A percentile compares a stretch with the other conserved stretches of the same genome.
Conservation (phyloP, 2,329 filamentous ascomycete genomes). For the Drechslera avenae region DNA sequence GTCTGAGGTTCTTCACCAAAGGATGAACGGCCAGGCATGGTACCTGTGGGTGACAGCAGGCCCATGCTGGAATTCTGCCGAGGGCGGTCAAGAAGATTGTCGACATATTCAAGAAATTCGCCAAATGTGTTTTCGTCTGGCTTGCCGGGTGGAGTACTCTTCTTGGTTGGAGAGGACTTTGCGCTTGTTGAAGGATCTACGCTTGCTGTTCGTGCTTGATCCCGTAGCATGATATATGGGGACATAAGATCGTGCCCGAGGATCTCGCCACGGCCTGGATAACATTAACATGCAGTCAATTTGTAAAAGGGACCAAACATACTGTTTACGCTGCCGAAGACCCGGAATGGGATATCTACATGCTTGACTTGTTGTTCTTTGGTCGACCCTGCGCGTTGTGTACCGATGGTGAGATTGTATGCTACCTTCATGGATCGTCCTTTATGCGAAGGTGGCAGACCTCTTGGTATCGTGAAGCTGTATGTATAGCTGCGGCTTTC, state of each 20-base stretch:
- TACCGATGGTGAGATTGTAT: slow-evolving; percentile 90
- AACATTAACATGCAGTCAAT: slow-evolving; percentile 22
- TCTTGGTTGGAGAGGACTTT: slow-evolving; percentile 25
- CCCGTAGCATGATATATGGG: slow-evolving; percentile 86
- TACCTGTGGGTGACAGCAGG: slow-evolving; percentile 75
- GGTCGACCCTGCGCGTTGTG: slow-evolving; percentile 78
- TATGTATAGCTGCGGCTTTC: slow-evolving; percentile 90
- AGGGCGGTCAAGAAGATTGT: slow-evolving; percentile 52
- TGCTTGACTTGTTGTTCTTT: slow-evolving; percentile 81
- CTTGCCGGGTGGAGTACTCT: slow-evolving; percentile 20
- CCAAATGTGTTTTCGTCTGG: slow-evolving; percentile 52
- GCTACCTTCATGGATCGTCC: slow-evolving; percentile 93
- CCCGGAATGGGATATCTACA: slow-evolving; percentile 90
- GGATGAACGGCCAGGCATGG: slow-evolving; percentile 54
- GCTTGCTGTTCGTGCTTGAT: slow-evolving; percentile 67
- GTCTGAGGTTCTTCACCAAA: slow-evolving; percentile 64
- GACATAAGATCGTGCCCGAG: slow-evolving; percentile 93
- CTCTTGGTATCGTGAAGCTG: slow-evolving; percentile 80
- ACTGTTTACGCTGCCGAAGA: slow-evolving; percentile 89
- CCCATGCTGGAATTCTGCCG: slow-evolving; percentile 51
- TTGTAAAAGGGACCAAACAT: slow-evolving; percentile 17
- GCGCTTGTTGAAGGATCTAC: slow-evolving; percentile 32
- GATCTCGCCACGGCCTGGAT: slow-evolving; percentile 73
- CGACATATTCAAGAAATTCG: slow-evolving; percentile 53
- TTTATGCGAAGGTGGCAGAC: slow-evolving; percentile 87